phyloP scores from a whole-genome alignment of 176 grass and related monocot species.

The Eragrostis curvula region DNA sequence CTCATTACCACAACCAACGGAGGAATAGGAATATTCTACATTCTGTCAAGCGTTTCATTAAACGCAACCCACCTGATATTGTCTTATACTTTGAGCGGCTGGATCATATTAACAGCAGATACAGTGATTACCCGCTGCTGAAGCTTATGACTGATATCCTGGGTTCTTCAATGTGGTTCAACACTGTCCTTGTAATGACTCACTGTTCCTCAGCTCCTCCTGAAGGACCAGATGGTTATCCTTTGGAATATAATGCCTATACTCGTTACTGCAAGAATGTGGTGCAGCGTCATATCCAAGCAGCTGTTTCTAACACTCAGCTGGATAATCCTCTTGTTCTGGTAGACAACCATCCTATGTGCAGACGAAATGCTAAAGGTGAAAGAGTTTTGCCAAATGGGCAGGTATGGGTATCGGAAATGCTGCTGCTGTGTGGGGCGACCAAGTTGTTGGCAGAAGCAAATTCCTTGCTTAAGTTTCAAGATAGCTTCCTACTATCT shows the following conservation, averaged over 20 bases:
- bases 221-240: conserved; percentile 92
- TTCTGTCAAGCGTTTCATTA: conserved; percentile 75
- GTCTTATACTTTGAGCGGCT: conserved; percentile 81
- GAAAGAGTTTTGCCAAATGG: conserved; percentile 82
- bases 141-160: conserved; percentile 93
- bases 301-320: conserved; percentile 64
- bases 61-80: conserved; percentile 77
- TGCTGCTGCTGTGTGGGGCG: conserved; percentile 76
- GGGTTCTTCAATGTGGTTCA: conserved; percentile 93
- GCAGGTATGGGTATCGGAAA: conserved; percentile 65
- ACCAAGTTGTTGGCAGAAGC: conserved; percentile 87
- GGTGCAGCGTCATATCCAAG: conserved; percentile 66
- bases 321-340: conserved; percentile 74
- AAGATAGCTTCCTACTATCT: conserved; percentile 79
- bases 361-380: conserved; percentile 68
- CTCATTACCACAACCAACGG: conserved; percentile 50
- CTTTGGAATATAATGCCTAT: conserved; percentile 75
- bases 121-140: conserved; percentile 69
- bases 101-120: conserved; percentile 63
- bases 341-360: conserved; percentile 79
- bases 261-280: conserved; percentile 65
- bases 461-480: conserved; percentile 86
- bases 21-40: conserved; percentile 77
- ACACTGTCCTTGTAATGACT: conserved; percentile 86
- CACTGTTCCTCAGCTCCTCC: conserved; percentile 67